Evolutionary conservation across 352 stramenopile genomes (phyloP).

Genomic region (Hyaloperonospora arabidopsidis): DNA sequence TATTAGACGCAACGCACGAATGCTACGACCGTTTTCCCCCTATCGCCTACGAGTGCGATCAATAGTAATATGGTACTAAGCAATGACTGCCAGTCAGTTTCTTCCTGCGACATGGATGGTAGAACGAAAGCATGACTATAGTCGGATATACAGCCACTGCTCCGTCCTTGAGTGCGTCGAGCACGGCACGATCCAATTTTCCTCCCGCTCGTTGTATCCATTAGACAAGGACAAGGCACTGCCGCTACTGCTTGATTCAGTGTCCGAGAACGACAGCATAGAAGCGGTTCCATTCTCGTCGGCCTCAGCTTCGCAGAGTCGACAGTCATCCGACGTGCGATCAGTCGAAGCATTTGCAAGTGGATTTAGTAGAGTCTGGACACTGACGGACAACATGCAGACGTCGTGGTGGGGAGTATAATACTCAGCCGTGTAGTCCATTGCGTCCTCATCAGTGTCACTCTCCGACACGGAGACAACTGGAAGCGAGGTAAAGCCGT

Average conservation of each 20-base stretch:
- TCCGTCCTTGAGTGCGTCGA: conserved; percentile 9
- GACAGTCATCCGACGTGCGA: conserved; percentile 7
- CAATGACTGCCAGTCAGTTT: too few relatives aligned
- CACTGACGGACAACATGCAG: conserved; percentile 22
- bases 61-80: too few relatives aligned
- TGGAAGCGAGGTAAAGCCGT: conserved; percentile 16
- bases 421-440: conserved; percentile 22
- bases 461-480: conserved; percentile 22
- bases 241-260: conserved; percentile 12
- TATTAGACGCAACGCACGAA: too few relatives aligned
- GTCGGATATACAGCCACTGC: conserved; percentile 24
- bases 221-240: conserved; percentile 10
- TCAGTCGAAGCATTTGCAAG: conserved; percentile 9
- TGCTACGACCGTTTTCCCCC: too few relatives aligned
- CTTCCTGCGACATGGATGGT: conserved; percentile 3
- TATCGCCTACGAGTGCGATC: too few relatives aligned
- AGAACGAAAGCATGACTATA: conserved; percentile 23
- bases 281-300: too few relatives aligned
- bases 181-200: conserved; percentile 1
- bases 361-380: conserved; percentile 20
- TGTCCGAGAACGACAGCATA: conserved; percentile 19
- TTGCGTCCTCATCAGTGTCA: conserved; percentile 11
- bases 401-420: conserved; percentile 24
- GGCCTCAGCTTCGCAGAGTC: conserved; percentile 17
- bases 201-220: conserved; percentile 1